These are phyloP conservation scores for Exophiala aquamarina DNA, from an alignment of 2,329 filamentous ascomycete genomes.

Conservation along the genomic window DNA sequence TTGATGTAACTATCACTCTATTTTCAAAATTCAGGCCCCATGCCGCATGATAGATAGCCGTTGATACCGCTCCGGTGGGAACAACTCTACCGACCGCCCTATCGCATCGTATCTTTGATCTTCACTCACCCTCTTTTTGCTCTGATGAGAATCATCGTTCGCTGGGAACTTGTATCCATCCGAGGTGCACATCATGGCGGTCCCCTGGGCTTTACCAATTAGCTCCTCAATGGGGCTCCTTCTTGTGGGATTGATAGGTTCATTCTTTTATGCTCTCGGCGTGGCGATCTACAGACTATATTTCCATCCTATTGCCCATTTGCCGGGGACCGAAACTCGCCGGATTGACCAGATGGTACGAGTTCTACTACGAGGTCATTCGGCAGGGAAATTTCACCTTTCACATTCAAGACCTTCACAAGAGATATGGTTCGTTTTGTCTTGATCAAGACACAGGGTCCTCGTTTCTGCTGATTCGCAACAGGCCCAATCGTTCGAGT, in stretches of 20 bases:
- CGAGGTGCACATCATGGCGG: neutral
- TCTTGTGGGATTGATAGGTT: neutral
- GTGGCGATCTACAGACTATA: slow-evolving; percentile 29
- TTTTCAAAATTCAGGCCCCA: too few species aligned
- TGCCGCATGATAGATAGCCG: too few species aligned
- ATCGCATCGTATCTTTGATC: neutral
- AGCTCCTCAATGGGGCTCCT: neutral
- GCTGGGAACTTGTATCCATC: neutral
- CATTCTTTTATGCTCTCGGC: neutral
- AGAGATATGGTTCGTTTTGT: slow-evolving; percentile 31
- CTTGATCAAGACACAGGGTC: neutral
- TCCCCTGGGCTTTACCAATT: neutral
- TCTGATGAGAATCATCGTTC: neutral
- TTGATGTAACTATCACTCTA: too few species aligned
- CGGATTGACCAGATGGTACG: slow-evolving; percentile 30
- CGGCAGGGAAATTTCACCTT: slow-evolving; percentile 27
- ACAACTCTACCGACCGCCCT: neutral
- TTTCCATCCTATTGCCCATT: slow-evolving; percentile 32
- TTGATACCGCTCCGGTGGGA: too few species aligned
- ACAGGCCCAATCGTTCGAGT: slow-evolving; percentile 19
- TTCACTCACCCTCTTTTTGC: neutral
- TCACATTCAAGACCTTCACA: slow-evolving; percentile 29
- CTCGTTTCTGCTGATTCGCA: neutral
- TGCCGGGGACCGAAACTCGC: slow-evolving; percentile 35
- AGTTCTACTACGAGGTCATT: slow-evolving; percentile 32